A percentile compares a stretch with the other conserved stretches of the same genome.
Conservation (phyloP, 805 yeast genomes). For the Schwanniomyces yamadae region DNA sequence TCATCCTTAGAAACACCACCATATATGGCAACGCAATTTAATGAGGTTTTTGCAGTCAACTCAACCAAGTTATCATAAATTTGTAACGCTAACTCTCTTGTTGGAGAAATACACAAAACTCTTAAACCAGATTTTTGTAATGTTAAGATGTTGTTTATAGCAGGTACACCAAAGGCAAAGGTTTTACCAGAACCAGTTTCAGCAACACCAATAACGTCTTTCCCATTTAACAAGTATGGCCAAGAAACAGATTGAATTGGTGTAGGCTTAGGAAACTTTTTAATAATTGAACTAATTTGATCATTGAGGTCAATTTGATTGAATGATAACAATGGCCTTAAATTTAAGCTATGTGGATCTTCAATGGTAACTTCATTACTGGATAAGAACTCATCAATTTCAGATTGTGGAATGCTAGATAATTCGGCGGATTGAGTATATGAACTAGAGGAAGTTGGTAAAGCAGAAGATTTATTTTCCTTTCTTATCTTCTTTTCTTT, state of each 20-base stretch:
- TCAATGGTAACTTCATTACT: conserved; percentile 80
- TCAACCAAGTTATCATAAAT: conserved; percentile 77
- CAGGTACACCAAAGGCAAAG: conserved; percentile 96
- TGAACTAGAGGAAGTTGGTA: conserved; percentile 13
- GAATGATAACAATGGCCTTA: conserved; percentile 73
- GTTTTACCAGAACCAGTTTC: conserved; percentile 99
- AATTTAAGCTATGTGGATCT: conserved; percentile 52
- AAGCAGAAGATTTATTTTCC: conserved; percentile 10
- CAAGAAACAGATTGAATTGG: conserved; percentile 94
- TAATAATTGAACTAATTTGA: conserved; percentile 57
- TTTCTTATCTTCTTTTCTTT: conserved; percentile 14
- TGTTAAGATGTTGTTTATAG: conserved; percentile 66
- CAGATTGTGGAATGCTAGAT: conserved; percentile 47
- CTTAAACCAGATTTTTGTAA: conserved; percentile 52
- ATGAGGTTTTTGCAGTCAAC: conserved; percentile 58
- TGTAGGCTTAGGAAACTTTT: conserved; percentile 84
- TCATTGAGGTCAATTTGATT: conserved; percentile 53
- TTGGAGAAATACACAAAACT: conserved; percentile 89
- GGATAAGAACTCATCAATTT: conserved; percentile 58
- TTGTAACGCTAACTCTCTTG: conserved; percentile 96
- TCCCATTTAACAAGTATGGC: conserved; percentile 79
- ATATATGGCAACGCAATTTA: conserved; percentile 81
- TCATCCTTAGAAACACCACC: conserved; percentile 98
- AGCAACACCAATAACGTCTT: conserved; percentile 95
- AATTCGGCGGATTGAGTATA: conserved; percentile 43